phyloP scores from a whole-genome alignment of 1,139 yeast genomes.

The Diutina ranongensis region DNA sequence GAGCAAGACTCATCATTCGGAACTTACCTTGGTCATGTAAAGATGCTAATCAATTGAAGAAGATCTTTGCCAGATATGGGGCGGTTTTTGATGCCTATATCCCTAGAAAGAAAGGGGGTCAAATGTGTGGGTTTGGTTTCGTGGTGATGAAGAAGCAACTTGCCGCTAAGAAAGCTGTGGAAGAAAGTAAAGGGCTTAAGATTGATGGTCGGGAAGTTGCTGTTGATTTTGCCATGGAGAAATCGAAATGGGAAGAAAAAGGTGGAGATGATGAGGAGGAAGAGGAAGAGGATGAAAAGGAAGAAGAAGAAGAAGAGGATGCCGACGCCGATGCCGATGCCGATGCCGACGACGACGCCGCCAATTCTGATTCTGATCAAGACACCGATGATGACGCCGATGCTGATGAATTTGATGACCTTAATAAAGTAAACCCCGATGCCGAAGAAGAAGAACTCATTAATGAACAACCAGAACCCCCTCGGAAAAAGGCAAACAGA shows the following conservation, averaged over 20 bases:
- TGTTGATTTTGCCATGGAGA: slow-evolving; percentile 88
- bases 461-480: slow-evolving; percentile 16
- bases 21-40: slow-evolving; percentile 95
- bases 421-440: slow-evolving; percentile 16
- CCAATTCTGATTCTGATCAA: slow-evolving; percentile 20
- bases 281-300: slow-evolving; percentile 19
- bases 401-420: slow-evolving; percentile 10
- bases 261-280: slow-evolving; percentile 21
- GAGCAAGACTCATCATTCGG: slow-evolving; percentile 77
- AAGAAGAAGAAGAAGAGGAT: slow-evolving; percentile 13
- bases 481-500: slow-evolving; percentile 37
- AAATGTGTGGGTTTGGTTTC: slow-evolving; percentile 91
- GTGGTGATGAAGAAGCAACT: slow-evolving; percentile 76
- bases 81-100: slow-evolving; percentile 82
- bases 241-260: slow-evolving; percentile 59
- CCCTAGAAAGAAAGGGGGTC: slow-evolving; percentile 81
- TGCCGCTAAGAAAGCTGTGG: slow-evolving; percentile 75
- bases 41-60: slow-evolving; percentile 59
- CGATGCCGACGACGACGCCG: slow-evolving; percentile 18
- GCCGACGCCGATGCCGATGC: slow-evolving; percentile 16
- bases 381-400: slow-evolving; percentile 12
- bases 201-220: slow-evolving; percentile 89
- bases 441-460: slow-evolving; percentile 15
- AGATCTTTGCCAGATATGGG: slow-evolving; percentile 67
- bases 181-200: slow-evolving; percentile 59